Percentiles rank a stretch among this genome's conserved stretches.
phyloP scores from a whole-genome alignment of 257 asterid genomes.

The Hygrophila difformis region DNA sequence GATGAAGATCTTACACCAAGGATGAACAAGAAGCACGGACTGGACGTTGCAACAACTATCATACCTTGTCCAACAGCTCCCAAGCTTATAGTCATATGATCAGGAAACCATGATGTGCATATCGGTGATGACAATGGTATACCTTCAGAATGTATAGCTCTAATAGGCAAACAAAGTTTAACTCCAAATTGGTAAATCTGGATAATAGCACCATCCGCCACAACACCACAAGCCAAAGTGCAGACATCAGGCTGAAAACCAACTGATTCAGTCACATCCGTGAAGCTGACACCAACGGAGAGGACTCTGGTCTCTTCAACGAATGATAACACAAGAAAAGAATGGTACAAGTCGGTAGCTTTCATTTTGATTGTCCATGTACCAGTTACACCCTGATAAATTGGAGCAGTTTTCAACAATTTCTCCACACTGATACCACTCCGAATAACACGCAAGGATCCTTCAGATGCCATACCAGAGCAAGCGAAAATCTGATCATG shows the following conservation, averaged over 20 bases:
- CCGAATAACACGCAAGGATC: conserved; percentile 77
- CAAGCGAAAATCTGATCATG: conserved; percentile 95
- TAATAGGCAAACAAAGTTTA: conserved; percentile 66
- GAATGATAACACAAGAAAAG: conserved; percentile 84
- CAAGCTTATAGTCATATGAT: conserved; percentile 58
- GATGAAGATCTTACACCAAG: conserved; percentile 60
- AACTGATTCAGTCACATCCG: conserved; percentile 83
- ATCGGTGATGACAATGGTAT: conserved; percentile 48
- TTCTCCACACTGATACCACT: conserved; percentile 93
- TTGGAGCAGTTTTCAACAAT: conserved; percentile 80
- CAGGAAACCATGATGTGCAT: conserved; percentile 68
- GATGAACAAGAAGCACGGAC: conserved; percentile 64
- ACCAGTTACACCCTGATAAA: conserved; percentile 87
- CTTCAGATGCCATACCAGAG: conserved; percentile 94
- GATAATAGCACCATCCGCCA: conserved; percentile 66
- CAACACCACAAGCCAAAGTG: conserved; percentile 92
- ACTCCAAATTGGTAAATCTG: conserved; percentile 80
- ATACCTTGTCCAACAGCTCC: conserved; percentile 90
- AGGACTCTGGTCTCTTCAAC: conserved; percentile 98
- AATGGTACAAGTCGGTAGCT: conserved; percentile 62
- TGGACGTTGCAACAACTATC: conserved; percentile 77
- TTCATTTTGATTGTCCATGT: conserved; percentile 84
- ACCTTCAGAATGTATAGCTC: conserved; percentile 45
- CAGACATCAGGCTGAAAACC: conserved; percentile 85
- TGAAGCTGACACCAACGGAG: conserved; percentile 87